Percentiles rank a stretch among this genome's conserved stretches.
Evolutionary conservation across 257 asterid genomes (phyloP).

Genomic region (Solanum appendiculatum): DNA sequence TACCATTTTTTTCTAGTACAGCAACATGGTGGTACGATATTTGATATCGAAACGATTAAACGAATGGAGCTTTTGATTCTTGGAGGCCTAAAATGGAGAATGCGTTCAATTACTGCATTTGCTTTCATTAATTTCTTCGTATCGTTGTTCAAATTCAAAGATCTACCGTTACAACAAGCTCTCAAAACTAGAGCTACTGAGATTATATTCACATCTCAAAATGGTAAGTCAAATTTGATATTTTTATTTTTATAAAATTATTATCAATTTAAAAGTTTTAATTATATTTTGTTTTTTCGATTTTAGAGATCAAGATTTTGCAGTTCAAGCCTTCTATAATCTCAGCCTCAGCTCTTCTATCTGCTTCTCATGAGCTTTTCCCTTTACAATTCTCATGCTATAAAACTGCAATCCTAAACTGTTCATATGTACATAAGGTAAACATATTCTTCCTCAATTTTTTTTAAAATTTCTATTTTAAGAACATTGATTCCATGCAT

Average conservation of each 20-base stretch:
- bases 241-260: neutral
- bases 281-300: neutral
- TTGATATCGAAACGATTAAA: slow-evolving; percentile 24
- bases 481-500: neutral
- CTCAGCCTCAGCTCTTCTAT: slow-evolving; percentile 57
- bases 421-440: slow-evolving; percentile 49
- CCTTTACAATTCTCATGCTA: slow-evolving; percentile 43
- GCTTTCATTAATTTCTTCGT: slow-evolving; percentile 40
- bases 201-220: slow-evolving; percentile 40
- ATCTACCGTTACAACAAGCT: slow-evolving; percentile 21
- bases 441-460: neutral
- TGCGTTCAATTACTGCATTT: slow-evolving; percentile 61
- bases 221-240: slow-evolving; percentile 24
- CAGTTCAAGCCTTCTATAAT: slow-evolving; percentile 56
- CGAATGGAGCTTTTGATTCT: slow-evolving; percentile 63
- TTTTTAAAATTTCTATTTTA: neutral
- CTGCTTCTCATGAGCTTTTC: slow-evolving; percentile 31
- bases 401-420: slow-evolving; percentile 24
- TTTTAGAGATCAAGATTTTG: slow-evolving; percentile 40
- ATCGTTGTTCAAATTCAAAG: slow-evolving; percentile 25
- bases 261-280: neutral
- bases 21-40: slow-evolving; percentile 24
- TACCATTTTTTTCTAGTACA: neutral
- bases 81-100: slow-evolving; percentile 64
- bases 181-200: slow-evolving; percentile 43